A percentile compares a stretch with the other conserved stretches of the same genome.
Conservation (phyloP, 306 rosid species). For the Cicer chorassanicum region DNA sequence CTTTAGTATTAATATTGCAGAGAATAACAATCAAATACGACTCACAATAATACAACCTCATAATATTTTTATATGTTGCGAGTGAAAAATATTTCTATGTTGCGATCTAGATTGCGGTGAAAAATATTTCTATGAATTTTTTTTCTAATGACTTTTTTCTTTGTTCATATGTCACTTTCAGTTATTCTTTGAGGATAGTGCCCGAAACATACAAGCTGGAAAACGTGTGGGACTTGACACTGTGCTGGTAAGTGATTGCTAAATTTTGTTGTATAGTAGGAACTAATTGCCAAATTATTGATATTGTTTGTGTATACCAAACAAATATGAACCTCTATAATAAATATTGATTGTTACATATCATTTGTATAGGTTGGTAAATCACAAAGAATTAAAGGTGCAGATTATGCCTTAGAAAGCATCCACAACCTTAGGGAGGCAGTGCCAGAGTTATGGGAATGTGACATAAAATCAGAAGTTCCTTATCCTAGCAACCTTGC, state of each 20-base stretch:
- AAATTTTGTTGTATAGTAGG: slow-evolving; percentile 36
- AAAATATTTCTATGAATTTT: not conserved
- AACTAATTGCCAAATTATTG: slow-evolving; percentile 22
- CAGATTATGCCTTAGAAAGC: slow-evolving; percentile 93
- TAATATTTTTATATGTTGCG: not conserved
- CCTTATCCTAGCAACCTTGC: slow-evolving; percentile 69
- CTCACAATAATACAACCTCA: not conserved
- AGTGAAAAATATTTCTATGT: not conserved
- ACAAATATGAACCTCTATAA: slow-evolving; percentile 24
- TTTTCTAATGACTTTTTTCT: not conserved
- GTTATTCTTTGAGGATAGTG: slow-evolving; percentile 97
- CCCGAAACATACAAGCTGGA: slow-evolving; percentile 87
- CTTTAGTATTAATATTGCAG: not conserved
- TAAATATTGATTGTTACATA: not conserved
- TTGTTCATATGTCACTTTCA: slow-evolving; percentile 44
- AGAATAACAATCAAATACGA: not conserved
- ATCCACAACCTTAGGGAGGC: slow-evolving; percentile 95
- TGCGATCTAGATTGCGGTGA: no score
- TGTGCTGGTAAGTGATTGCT: slow-evolving; percentile 69
- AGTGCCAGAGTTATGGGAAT: slow-evolving; percentile 86
- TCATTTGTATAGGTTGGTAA: slow-evolving; percentile 68
- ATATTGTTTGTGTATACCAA: slow-evolving; percentile 8
- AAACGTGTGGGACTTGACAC: slow-evolving; percentile 86
- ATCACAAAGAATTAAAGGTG: slow-evolving; percentile 84
- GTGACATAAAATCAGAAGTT: slow-evolving; percentile 68